A percentile compares a stretch with the other conserved stretches of the same genome.
Conservation (phyloP, 1,284 basidiomycete species). For the Ganoderma boninense region DNA sequence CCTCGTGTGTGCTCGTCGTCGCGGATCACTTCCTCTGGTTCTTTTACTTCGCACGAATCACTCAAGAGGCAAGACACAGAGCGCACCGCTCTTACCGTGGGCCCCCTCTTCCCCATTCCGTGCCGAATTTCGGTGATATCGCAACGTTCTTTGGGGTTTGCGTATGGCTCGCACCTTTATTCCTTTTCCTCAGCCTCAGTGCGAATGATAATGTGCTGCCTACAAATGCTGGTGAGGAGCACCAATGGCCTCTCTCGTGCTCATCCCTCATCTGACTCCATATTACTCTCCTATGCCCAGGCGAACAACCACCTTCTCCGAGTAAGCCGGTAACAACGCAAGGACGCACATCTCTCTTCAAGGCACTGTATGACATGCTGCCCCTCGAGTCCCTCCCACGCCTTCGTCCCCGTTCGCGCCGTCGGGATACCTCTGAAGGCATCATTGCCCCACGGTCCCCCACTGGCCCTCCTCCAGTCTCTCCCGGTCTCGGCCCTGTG, state of each 20-base stretch:
- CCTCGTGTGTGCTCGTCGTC: conserved; percentile 85
- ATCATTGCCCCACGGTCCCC: conserved; percentile 45
- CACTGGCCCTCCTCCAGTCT: conserved; percentile 24
- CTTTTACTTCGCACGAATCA: conserved; percentile 84
- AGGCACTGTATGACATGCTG: conserved; percentile 41
- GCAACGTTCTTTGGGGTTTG: conserved; percentile 90
- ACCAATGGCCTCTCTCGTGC: not conserved
- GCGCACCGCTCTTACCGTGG: conserved; percentile 50
- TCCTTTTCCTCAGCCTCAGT: conserved; percentile 91
- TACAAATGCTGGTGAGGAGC: conserved; percentile 43
- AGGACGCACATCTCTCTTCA: conserved; percentile 44
- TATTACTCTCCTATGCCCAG: conserved; percentile 13
- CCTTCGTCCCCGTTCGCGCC: conserved; percentile 36
- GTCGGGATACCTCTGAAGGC: conserved; percentile 42
- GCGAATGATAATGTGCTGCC: conserved; percentile 96
- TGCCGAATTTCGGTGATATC: conserved; percentile 85
- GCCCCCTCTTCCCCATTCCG: conserved; percentile 39
- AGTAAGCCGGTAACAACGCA: conserved; percentile 24
- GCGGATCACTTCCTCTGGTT: conserved; percentile 95
- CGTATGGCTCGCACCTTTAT: conserved; percentile 92
- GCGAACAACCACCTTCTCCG: conserved; percentile 36
- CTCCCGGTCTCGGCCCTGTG: conserved; percentile 29
- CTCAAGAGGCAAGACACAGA: conserved; percentile 60
- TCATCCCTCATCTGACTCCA: conserved; percentile 2
- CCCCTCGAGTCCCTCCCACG: conserved; percentile 41